Evolutionary conservation across 805 yeast genomes (phyloP).

Genomic region (Saturnispora bothae): DNA sequence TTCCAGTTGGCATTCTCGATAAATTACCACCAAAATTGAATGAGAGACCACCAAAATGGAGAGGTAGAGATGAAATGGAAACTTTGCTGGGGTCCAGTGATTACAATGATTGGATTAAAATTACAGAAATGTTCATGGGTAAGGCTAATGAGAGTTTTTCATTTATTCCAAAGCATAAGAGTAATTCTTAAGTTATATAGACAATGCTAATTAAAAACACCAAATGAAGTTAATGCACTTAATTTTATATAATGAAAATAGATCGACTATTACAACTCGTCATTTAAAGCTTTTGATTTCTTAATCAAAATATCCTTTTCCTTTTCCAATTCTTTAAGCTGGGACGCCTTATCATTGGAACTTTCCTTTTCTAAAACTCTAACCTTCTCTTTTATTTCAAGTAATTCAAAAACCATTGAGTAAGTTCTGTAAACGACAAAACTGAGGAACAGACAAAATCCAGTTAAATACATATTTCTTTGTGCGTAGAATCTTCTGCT

Average conservation of each 20-base stretch:
- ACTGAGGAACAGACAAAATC: conserved; percentile 86
- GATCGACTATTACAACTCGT: conserved; percentile 42
- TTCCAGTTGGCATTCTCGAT: conserved; percentile 90
- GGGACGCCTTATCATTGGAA: conserved; percentile 17
- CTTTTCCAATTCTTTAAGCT: conserved; percentile 48
- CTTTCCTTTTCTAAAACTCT: conserved; percentile 12
- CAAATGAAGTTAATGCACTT: conserved; percentile 1
- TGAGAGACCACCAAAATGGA: conserved; percentile 91
- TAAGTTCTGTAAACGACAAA: conserved; percentile 79
- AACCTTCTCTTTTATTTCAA: conserved; percentile 49
- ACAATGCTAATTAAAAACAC: too few species aligned
- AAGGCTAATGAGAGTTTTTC: conserved; percentile 65
- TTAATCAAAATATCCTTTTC: conserved; percentile 60
- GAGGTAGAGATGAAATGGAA: conserved; percentile 86
- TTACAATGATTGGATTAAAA: conserved; percentile 90
- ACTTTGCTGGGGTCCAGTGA: conserved; percentile 78
- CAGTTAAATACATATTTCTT: conserved; percentile 91
- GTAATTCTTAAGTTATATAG: conserved; percentile 67
- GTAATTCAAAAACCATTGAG: conserved; percentile 63
- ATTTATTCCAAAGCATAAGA: conserved; percentile 90
- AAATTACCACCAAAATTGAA: conserved; percentile 79
- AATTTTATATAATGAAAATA: background rate
- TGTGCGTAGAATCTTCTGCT: conserved; percentile 93
- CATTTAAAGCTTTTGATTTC: conserved; percentile 56
- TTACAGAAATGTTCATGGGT: conserved; percentile 91